These are phyloP conservation scores for Dipodascus geniculatus DNA, from an alignment of 805 yeast genomes.

Conservation along the genomic window DNA sequence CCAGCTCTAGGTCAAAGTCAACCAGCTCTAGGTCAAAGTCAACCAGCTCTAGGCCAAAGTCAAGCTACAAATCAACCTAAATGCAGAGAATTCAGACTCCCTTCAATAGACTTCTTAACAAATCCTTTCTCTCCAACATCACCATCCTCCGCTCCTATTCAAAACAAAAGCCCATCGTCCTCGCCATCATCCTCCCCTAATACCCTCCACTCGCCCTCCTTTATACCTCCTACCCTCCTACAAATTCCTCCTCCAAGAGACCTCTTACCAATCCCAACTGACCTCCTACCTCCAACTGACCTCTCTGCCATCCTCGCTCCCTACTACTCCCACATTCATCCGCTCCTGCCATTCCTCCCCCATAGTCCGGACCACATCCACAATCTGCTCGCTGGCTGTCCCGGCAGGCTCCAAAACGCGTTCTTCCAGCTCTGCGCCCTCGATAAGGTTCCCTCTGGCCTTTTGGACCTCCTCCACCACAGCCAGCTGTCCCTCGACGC, in stretches of 20 bases:
- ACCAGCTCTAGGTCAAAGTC: too few relatives aligned
- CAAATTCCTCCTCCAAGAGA: too few relatives aligned
- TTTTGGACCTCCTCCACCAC: background rate
- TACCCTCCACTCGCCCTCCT: too few relatives aligned
- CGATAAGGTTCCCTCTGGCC: background rate
- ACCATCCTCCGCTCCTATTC: too few relatives aligned
- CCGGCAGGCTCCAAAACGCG: background rate
- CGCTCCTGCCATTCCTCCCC: background rate
- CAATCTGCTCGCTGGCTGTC: background rate
- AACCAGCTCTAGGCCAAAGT: too few relatives aligned
- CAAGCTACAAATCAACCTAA: background rate
- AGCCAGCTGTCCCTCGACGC: background rate
- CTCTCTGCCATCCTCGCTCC: background rate
- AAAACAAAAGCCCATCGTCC: background rate
- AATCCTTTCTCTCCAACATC: slow-evolving; percentile 49
- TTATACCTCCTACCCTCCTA: too few relatives aligned
- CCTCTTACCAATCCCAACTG: too few relatives aligned
- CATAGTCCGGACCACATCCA: background rate
- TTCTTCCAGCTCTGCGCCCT: background rate
- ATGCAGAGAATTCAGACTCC: slow-evolving; percentile 14
- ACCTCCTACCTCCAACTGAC: background rate
- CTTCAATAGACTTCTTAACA: slow-evolving; percentile 17
- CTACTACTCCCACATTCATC: background rate
- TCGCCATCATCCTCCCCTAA: background rate
- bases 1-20: background rate